Conservation (phyloP, 257 asterid genomes). For the Paraleonurus japonicus region DNA sequence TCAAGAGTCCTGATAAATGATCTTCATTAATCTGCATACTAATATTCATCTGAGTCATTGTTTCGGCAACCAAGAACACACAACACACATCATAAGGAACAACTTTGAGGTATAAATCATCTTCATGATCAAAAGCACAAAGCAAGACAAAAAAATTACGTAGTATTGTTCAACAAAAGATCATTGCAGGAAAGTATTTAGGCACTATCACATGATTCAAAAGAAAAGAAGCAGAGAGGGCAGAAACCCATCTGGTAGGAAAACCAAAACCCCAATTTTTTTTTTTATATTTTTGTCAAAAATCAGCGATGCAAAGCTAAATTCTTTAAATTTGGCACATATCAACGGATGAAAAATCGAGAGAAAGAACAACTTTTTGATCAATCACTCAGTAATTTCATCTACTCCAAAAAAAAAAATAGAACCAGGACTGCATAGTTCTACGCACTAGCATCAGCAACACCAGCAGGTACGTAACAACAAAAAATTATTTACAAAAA, state of each 20-base stretch:
- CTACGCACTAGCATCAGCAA: background rate
- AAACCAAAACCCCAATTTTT: slow-evolving; percentile 8
- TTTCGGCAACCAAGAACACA: background rate
- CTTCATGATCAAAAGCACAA: background rate
- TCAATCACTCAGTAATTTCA: background rate
- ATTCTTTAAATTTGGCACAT: background rate
- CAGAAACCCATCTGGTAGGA: background rate
- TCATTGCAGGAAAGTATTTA: background rate
- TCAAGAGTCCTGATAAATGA: background rate
- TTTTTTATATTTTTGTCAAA: background rate
- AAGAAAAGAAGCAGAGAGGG: background rate
- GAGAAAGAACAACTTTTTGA: background rate
- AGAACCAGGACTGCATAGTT: background rate
- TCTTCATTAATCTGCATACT: background rate
- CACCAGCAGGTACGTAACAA: background rate
- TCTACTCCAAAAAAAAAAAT: background rate
- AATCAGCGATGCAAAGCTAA: background rate
- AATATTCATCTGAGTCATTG: background rate
- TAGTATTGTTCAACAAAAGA: background rate
- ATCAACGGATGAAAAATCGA: background rate
- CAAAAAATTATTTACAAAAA: background rate
- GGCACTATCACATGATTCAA: background rate
- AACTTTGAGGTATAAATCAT: background rate
- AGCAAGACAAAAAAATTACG: background rate
- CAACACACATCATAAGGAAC: background rate